These are phyloP conservation scores for Neurospora discreta DNA, from an alignment of 495 filamentous ascomycete species.

Conservation along the genomic window DNA sequence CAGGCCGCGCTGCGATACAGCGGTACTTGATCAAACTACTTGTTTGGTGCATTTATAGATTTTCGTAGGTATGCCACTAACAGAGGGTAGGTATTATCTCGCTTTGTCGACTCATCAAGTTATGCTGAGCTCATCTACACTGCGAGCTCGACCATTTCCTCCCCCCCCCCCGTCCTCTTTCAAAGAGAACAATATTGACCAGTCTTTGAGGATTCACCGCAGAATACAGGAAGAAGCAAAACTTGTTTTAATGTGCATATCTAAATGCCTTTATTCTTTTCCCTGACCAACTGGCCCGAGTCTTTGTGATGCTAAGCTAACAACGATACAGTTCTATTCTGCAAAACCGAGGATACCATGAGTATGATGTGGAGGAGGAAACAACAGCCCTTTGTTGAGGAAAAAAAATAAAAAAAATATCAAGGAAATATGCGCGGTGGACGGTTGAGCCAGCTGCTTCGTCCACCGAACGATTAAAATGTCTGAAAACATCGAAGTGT, in stretches of 20 bases:
- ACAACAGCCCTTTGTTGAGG: background rate
- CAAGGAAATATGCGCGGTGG: background rate
- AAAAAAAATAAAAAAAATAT: background rate
- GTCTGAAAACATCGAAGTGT: background rate
- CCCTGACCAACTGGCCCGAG: background rate
- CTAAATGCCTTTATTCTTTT: background rate
- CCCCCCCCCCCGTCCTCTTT: no score
- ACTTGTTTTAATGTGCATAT: background rate
- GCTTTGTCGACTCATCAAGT: background rate
- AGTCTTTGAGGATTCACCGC: background rate
- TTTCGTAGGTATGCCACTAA: background rate
- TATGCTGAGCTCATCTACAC: background rate
- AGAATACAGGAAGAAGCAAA: background rate
- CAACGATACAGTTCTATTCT: background rate
- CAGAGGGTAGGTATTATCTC: background rate
- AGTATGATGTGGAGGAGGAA: background rate
- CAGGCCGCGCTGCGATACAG: background rate
- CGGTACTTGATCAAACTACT: background rate
- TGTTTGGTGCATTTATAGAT: background rate
- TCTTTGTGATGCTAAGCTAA: background rate
- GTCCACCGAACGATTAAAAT: background rate
- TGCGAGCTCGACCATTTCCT: no score
- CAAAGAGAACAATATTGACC: background rate
- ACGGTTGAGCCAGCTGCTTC: background rate
- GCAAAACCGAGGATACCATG: background rate